Evolutionary conservation across 192 early-diverging fungal genomes (phyloP).

Genomic region (Phycomyces nitens): DNA sequence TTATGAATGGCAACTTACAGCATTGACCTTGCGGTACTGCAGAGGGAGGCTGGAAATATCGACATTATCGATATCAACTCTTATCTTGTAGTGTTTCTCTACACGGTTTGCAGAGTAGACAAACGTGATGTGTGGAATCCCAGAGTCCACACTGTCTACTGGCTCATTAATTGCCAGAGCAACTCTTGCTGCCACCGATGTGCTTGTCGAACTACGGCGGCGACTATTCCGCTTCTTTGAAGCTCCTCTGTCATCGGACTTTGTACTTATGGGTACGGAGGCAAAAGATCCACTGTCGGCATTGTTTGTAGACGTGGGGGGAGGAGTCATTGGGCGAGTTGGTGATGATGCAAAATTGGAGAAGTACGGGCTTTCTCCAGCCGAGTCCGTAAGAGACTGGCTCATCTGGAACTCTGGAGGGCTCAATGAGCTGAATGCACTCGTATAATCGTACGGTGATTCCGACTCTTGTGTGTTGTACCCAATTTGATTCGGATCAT

Average conservation of each 20-base stretch:
- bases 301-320: neutral
- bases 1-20: conserved; percentile 23
- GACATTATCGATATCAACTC: conserved; percentile 28
- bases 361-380: no score
- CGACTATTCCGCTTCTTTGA: neutral
- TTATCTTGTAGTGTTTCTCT: conserved; percentile 30
- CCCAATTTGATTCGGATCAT: no score
- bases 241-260: neutral
- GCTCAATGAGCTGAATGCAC: no score
- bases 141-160: conserved; percentile 14
- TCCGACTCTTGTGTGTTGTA: no score
- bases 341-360: neutral
- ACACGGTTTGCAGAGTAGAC: conserved; percentile 30
- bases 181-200: conserved; percentile 30
- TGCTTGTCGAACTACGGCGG: conserved; percentile 16
- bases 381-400: no score
- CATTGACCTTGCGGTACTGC: conserved; percentile 19
- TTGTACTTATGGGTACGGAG: neutral
- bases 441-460: no score
- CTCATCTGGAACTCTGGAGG: no score
- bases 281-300: neutral
- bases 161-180: conserved; percentile 33
- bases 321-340: neutral
- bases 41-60: conserved; percentile 11
- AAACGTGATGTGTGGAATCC: conserved; percentile 32